These are phyloP conservation scores for Penicillium freii DNA, from an alignment of 2,329 filamentous ascomycete species.

Conservation along the genomic window DNA sequence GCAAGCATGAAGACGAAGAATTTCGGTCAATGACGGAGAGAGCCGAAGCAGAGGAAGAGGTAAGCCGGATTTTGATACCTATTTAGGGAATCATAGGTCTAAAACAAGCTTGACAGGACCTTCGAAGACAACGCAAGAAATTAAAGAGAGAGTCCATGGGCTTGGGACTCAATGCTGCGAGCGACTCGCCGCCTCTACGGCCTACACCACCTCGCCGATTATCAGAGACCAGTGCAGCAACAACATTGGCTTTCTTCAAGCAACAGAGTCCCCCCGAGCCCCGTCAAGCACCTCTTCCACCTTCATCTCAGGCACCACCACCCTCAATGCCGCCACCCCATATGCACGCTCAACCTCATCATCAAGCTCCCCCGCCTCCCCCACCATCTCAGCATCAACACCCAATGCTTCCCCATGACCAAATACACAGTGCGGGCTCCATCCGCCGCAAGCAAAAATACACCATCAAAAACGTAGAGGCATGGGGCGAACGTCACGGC, in stretches of 20 bases:
- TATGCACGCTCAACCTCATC: slow-evolving; percentile 22
- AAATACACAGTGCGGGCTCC: slow-evolving; percentile 25
- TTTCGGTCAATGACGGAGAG: slow-evolving; percentile 41
- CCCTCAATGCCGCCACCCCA: slow-evolving; percentile 24
- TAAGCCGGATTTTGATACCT: slow-evolving; percentile 19
- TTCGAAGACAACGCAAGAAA: slow-evolving; percentile 40
- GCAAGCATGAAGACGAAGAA: slow-evolving; percentile 43
- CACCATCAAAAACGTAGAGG: slow-evolving; percentile 44
- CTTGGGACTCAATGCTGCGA: slow-evolving; percentile 32
- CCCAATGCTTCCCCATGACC: slow-evolving; percentile 27
- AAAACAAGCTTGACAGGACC: slow-evolving; percentile 28
- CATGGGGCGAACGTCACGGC: slow-evolving; percentile 43
- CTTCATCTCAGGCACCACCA: slow-evolving; percentile 26
- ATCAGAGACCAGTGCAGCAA: slow-evolving; percentile 43
- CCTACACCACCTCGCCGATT: slow-evolving; percentile 40
- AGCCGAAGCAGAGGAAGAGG: slow-evolving; percentile 43
- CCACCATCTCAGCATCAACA: slow-evolving; percentile 13
- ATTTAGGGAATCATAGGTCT: not conserved
- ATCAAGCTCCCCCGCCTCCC: slow-evolving; percentile 14
- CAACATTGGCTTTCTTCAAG: slow-evolving; percentile 43
- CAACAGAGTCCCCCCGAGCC: slow-evolving; percentile 43
- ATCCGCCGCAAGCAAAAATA: slow-evolving; percentile 44
- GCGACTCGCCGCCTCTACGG: slow-evolving; percentile 39
- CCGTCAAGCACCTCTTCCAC: slow-evolving; percentile 30
- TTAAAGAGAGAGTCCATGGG: slow-evolving; percentile 44